Base-by-base conservation (phyloP, 2,329 filamentous ascomycete genomes). In the Didymella lethalis region DNA sequence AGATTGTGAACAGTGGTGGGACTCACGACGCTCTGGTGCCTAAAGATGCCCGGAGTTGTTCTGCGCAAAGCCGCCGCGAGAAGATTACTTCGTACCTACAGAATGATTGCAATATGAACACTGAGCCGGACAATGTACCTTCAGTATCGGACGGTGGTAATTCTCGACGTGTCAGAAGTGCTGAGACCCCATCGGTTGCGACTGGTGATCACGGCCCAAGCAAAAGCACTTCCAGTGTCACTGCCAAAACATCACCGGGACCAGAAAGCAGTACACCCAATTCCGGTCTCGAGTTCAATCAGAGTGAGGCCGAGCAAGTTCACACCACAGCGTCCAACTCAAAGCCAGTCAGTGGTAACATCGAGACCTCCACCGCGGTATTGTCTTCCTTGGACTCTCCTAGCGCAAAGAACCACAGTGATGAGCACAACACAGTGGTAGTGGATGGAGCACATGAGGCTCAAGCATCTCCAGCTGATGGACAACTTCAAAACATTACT, bases 1-100 rank as follows among this genome's bases (percentile, higher is more conserved):
- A 94, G 44, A 91, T 94, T 36, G 77, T 79, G 61, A 76, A 7
- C 4, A 14, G 14, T 23, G 4, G 25, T 20, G 18, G n/a, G 7
- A 10, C 38, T 6, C 20, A 41, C 11, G 3, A 16, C 20, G n/a
- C 20, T 41, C 2, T 5, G 6, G 18, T 1, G 20, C 18, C 11
- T 7, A 20, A 18, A 40, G 18, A 20, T 3, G 20, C 5, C 3
- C 8, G 8, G 11, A 14, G 20, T 18, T 3, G 3, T 23, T 41
- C 38, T 11, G 18, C 14, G 38, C 38, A 11, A 18, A 20, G 18
- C 18, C 38, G 11, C 38, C 20, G 20, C 38, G 20, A 25, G 18
- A 25, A 25, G 11, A 25, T 41, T 25, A 41, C 38, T 7, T 14
- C 38, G 6, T 41, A 41, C 11, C 38, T 41, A 14, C 2, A 25